Base-by-base conservation (phyloP, 805 yeast species). In the Zygosaccharomyces rouxii region DNA sequence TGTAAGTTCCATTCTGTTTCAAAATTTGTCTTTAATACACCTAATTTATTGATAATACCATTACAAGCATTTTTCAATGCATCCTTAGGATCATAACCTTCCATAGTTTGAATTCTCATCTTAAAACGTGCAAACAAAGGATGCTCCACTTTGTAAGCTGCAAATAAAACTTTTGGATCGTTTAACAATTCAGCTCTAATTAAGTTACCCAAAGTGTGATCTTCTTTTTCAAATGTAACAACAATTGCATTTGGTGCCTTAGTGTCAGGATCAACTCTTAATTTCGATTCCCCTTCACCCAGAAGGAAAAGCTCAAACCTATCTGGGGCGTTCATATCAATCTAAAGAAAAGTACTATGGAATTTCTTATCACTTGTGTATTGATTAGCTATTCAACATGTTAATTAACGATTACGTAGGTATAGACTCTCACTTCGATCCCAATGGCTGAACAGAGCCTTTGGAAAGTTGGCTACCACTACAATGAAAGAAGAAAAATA, bases 251-350 rank as follows among this genome's bases (percentile, higher is more conserved):
- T 94, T 19, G 98, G 96, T 30, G 92, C 94, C 61, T 90, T 86
- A 48, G 95, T 82, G 70, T 94, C 99, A 6, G 97, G 97, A 26
- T 89, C 85, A 47, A 94, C 82, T 53, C 84, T 83, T 52, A 94
- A 77, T 87, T 94, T 94, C 45, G 92, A 86, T 46, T 88, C 95
- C 46, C 99, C 98, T 68, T 94, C 99, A n/a, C 97, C 98, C 59
- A 94, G 77, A 59, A 94, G 80, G 67, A 94, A 94, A 35, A 94
- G 80, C 75, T 94, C 99, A 68, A 92, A 94, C 77, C 99, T 84
- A 73, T 94, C 99, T 70, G 99, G 99, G 63, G 98, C 98, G 73
- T 94, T 94, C 99, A 94, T 92, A 49, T 40, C 61, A 48, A 70
- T 10, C 26, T 3, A 33, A 33, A 25, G 13, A 25, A 25, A 25